Percentiles rank a stretch among this genome's conserved stretches.
Evolutionary conservation across 768 basidiomycete species (phyloP).

Genomic region (Kwoniella shandongensis): DNA sequence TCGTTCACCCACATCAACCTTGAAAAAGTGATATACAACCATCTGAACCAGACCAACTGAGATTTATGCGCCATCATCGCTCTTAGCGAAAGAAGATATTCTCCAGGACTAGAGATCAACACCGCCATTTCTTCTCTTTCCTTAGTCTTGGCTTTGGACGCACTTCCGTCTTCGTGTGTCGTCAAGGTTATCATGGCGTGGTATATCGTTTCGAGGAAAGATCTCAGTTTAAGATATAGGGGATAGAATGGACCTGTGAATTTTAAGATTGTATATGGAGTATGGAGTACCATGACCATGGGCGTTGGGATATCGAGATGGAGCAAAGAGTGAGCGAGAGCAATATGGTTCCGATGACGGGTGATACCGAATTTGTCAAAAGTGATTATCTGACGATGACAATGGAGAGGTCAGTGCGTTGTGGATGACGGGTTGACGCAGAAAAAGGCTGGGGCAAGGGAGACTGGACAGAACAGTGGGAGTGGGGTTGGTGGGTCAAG

Average conservation of each 20-base stretch:
- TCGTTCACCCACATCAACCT: constrained; percentile 93
- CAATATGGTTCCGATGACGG: constrained; percentile 81
- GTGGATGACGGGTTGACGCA: neutral
- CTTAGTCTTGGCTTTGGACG: neutral
- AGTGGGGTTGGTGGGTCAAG: too few species aligned
- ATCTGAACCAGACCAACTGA: constrained; percentile 87
- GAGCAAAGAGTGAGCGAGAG: constrained; percentile 62
- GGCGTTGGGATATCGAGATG: constrained; percentile 53
- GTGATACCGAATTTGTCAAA: constrained; percentile 78
- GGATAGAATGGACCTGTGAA: constrained; percentile 39
- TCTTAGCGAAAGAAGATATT: constrained; percentile 61
- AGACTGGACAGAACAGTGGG: neutral
- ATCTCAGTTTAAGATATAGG: constrained; percentile 4
- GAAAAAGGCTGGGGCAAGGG: neutral
- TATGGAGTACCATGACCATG: constrained; percentile 19
- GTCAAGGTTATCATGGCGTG: too few species aligned
- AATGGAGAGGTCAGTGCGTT: neutral
- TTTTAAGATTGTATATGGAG: constrained; percentile 36
- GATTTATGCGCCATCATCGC: constrained; percentile 74
- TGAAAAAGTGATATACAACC: constrained; percentile 75
- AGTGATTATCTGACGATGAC: constrained; percentile 68
- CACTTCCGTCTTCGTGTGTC: too few species aligned
- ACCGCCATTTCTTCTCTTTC: neutral
- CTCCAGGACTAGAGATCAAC: constrained; percentile 61
- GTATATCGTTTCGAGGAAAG: neutral